A percentile compares a stretch with the other conserved stretches of the same genome.
phyloP scores from a whole-genome alignment of 345 rosid species.

The Aurinia saxatilis region DNA sequence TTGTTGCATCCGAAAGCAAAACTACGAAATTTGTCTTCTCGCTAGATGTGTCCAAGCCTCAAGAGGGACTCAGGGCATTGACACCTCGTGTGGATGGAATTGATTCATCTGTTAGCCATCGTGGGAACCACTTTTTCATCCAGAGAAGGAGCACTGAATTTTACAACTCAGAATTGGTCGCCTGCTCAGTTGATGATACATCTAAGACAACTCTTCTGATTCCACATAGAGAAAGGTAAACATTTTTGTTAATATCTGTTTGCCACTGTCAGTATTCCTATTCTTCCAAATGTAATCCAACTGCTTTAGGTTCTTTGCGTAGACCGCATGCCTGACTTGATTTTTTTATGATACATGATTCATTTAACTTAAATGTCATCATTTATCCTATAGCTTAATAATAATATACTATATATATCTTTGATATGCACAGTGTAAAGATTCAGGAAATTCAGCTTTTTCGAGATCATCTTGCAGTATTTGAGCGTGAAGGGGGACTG shows the following conservation, averaged over 20 bases:
- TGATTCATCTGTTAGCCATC: slow-evolving; percentile 63
- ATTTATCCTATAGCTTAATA: slow-evolving; percentile 5
- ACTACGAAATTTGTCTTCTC: slow-evolving; percentile 59
- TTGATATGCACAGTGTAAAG: slow-evolving; percentile 49
- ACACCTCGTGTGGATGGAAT: slow-evolving; percentile 69
- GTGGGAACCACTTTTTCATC: slow-evolving; percentile 80
- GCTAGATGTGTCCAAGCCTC: slow-evolving; percentile 54
- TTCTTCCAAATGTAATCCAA: not conserved
- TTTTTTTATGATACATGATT: not conserved
- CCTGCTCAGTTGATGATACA: slow-evolving; percentile 54
- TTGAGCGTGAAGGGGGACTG: slow-evolving; percentile 76
- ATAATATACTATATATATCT: not conserved
- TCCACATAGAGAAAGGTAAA: slow-evolving; percentile 80
- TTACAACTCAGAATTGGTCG: slow-evolving; percentile 81
- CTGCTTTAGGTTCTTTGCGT: no score
- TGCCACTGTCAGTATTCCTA: not conserved
- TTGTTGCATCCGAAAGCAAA: slow-evolving; percentile 69
- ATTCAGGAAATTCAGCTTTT: slow-evolving; percentile 74
- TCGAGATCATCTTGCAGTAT: slow-evolving; percentile 61
- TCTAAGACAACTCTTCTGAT: slow-evolving; percentile 58
- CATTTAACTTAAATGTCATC: not conserved
- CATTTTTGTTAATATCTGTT: not conserved
- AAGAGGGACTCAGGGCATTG: slow-evolving; percentile 64
- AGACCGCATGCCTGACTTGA: no score
- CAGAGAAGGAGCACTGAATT: slow-evolving; percentile 61